Evolutionary conservation across 371 early-diverging fungal species (phyloP).

Genomic region (Blakeslea trispora): DNA sequence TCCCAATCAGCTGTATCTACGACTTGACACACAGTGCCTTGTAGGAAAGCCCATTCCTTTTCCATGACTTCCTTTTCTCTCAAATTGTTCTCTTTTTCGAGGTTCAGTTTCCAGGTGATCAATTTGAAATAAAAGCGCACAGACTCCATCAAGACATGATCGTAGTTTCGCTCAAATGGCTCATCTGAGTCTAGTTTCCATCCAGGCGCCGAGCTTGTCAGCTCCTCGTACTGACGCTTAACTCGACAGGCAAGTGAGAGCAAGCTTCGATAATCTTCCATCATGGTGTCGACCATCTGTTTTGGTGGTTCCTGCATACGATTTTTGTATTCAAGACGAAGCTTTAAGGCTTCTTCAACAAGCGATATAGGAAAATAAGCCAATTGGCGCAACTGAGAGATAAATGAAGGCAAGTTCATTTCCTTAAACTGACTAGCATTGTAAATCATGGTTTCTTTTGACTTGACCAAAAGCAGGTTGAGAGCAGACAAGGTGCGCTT

Average conservation of each 20-base stretch:
- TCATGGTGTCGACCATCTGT: slow-evolving; percentile 76
- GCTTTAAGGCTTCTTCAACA: slow-evolving; percentile 76
- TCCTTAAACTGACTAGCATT: slow-evolving; percentile 63
- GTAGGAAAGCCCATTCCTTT: slow-evolving; percentile 78
- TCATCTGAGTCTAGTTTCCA: slow-evolving; percentile 67
- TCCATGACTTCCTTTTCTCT: slow-evolving; percentile 82
- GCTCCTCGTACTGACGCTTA: slow-evolving; percentile 66
- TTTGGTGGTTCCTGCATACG: slow-evolving; percentile 70
- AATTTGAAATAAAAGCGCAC: slow-evolving; percentile 81
- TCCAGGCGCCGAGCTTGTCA: slow-evolving; percentile 66
- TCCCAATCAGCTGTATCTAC: slow-evolving; percentile 77
- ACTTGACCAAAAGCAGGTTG: slow-evolving; percentile 54
- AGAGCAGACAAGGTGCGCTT: slow-evolving; percentile 69
- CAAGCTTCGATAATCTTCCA: slow-evolving; percentile 78
- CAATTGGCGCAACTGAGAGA: slow-evolving; percentile 68
- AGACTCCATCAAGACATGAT: slow-evolving; percentile 67
- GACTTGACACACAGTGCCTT: slow-evolving; percentile 63
- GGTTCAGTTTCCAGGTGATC: slow-evolving; percentile 67
- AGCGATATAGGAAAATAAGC: slow-evolving; percentile 77
- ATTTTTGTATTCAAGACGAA: slow-evolving; percentile 75
- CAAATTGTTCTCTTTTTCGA: slow-evolving; percentile 58
- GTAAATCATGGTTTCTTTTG: slow-evolving; percentile 68
- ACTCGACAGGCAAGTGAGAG: slow-evolving; percentile 74
- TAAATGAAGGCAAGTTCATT: slow-evolving; percentile 72
- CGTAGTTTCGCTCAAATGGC: slow-evolving; percentile 66